phyloP scores from a whole-genome alignment of 345 rosid species.

The Punica granatum region DNA sequence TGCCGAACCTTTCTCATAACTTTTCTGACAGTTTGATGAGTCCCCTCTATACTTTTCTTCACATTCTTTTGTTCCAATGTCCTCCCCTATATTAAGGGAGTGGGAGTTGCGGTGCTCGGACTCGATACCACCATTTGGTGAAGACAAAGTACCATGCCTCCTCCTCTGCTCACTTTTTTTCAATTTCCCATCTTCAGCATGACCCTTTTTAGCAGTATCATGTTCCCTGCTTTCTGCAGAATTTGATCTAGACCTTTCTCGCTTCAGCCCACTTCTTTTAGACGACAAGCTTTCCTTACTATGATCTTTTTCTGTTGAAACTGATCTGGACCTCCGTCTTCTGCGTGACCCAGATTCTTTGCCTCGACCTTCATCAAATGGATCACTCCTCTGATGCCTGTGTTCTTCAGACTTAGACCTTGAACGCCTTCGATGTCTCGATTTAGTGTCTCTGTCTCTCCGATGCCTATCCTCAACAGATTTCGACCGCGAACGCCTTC shows the following conservation, averaged over 20 bases:
- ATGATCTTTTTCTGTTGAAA: slow-evolving; percentile 37
- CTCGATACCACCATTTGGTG: neutral
- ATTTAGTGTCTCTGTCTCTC: slow-evolving; percentile 37
- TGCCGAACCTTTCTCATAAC: neutral
- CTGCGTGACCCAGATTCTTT: slow-evolving; percentile 37
- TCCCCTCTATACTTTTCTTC: neutral
- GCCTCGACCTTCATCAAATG: slow-evolving; percentile 25
- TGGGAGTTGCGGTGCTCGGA: neutral
- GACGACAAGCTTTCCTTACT: slow-evolving; percentile 32
- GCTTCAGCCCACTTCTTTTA: slow-evolving; percentile 31
- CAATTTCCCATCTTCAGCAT: slow-evolving; percentile 16
- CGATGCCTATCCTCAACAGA: slow-evolving; percentile 47
- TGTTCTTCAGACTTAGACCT: slow-evolving; percentile 52
- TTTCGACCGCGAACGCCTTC: slow-evolving; percentile 57
- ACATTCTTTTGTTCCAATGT: neutral
- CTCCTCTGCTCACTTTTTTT: slow-evolving; percentile 1
- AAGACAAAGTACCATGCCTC: neutral
- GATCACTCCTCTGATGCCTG: slow-evolving; percentile 33
- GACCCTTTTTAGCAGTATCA: slow-evolving; percentile 17
- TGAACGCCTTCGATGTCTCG: slow-evolving; percentile 40
- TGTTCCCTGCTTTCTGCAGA: slow-evolving; percentile 29
- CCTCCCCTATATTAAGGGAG: neutral
- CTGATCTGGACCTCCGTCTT: slow-evolving; percentile 32
- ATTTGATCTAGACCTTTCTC: slow-evolving; percentile 33
- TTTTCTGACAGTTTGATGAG: neutral